Conservation (phyloP, 2,329 filamentous ascomycete genomes). For the Lecanicillium sp. region DNA sequence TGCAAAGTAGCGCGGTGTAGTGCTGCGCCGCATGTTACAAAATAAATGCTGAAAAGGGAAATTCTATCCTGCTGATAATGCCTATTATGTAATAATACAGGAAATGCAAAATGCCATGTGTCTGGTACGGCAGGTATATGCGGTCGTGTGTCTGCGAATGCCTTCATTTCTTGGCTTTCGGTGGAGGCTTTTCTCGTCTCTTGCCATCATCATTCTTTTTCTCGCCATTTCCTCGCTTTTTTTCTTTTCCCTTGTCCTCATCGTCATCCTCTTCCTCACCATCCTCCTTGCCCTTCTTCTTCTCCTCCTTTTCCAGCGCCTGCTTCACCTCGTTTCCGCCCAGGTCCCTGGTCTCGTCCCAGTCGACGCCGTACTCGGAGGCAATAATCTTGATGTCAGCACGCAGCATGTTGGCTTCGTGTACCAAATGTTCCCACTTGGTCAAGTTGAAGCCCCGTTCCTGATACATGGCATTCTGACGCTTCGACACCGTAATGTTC, state of each 20-base stretch:
- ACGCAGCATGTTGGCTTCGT: constrained; percentile 70
- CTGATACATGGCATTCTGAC: constrained; percentile 71
- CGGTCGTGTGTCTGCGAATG: no score
- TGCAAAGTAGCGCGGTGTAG: no score
- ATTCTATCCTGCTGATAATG: no score
- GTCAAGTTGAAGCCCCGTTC: constrained; percentile 65
- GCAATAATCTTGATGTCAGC: constrained; percentile 75
- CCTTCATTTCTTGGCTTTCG: no score
- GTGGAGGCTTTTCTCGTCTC: no score
- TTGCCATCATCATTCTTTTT: constrained; percentile 10
- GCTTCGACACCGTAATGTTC: constrained; percentile 73
- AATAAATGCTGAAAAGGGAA: no score
- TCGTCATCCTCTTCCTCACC: constrained; percentile 30
- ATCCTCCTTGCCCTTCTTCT: constrained; percentile 24
- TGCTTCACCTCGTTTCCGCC: constrained; percentile 56
- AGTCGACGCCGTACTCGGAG: constrained; percentile 82
- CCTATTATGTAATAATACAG: no score
- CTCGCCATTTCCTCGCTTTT: constrained; percentile 21
- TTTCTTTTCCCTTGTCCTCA: constrained; percentile 26
- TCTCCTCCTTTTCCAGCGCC: constrained; percentile 45
- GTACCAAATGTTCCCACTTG: constrained; percentile 69
- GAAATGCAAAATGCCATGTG: no score
- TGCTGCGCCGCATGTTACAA: no score
- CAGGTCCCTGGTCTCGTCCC: constrained; percentile 71
- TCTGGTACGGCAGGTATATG: no score